Evolutionary conservation across 805 yeast species (phyloP), one percentile per base, ranked within the genome.

Genomic region (Debaryomyces castellii): DNA sequence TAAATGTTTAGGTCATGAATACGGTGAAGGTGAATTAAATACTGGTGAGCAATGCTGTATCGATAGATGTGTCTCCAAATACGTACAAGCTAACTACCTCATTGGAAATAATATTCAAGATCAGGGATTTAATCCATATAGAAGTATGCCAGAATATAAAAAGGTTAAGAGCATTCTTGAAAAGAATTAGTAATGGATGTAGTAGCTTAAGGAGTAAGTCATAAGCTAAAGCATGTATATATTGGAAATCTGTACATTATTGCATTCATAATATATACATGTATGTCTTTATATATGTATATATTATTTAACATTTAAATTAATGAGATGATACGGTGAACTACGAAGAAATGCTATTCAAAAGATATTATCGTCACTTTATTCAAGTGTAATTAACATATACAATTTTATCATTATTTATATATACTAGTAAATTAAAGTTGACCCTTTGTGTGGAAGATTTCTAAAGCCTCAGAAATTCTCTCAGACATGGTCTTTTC

Each of bases 401-500:
- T 30, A 30, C 38, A 18, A 35, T 20, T 35, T 35, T 35, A 35
- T 35, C 38, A 20, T 35, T 35, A 34, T 14, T 34, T 18, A 35
- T 20, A 32, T 16, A 18, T 20, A 35, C 24, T 35, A 35, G 14
- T 33, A 16, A 33, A 35, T 35, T 77, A 80, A 57, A 85, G 67
- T 69, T 78, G 82, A 70, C 71, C 72, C 66, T 78, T 75, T 60
- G 95, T 78, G 80, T 85, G 90, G 96, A 94, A 94, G 68, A 88
- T 77, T 43, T 73, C 78, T 70, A 94, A 80, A 64, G 96, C 95
- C 71, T 83, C 85, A 51, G 87, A 59, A 65, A 94, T 80, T 85
- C 97, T 89, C 59, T 72, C 76, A 58, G 83, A 59, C 97, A 94
- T 92, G 68, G 97, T 90, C 90, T 90, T 90, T 83, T 94, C 99